Evolutionary conservation across 1,284 basidiomycete genomes (phyloP).

Genomic region (Chalciporus sp.): DNA sequence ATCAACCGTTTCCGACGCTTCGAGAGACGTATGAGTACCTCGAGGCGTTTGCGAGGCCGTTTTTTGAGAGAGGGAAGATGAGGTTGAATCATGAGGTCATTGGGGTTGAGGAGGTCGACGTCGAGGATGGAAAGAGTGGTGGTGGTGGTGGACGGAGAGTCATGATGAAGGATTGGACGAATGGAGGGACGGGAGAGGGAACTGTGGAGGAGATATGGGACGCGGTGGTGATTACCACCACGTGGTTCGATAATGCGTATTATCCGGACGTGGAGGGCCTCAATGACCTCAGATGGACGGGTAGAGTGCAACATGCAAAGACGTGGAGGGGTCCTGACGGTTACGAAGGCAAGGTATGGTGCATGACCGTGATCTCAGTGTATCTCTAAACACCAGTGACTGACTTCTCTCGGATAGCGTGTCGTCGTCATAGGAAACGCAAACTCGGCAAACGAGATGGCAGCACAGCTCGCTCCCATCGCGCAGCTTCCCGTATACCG

Average conservation of each 20-base stretch:
- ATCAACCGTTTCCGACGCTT: constrained; percentile 49
- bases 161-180: constrained; percentile 40
- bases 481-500: constrained; percentile 44
- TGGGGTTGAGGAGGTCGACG: constrained; percentile 37
- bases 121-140: neutral
- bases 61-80: constrained; percentile 36
- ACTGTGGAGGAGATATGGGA: constrained; percentile 43
- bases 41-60: constrained; percentile 39
- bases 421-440: constrained; percentile 49
- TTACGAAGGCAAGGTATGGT: constrained; percentile 43
- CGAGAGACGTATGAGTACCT: constrained; percentile 46
- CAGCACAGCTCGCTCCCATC: constrained; percentile 42
- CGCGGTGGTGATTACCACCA: constrained; percentile 45
- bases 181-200: constrained; percentile 7
- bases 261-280: constrained; percentile 46
- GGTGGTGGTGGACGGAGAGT: constrained; percentile 43
- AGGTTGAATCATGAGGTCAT: constrained; percentile 43
- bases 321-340: constrained; percentile 41
- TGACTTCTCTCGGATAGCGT: constrained; percentile 33
- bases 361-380: neutral
- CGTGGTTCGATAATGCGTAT: constrained; percentile 46
- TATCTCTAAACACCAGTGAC: no score
- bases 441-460: constrained; percentile 52
- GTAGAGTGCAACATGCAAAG: constrained; percentile 40
- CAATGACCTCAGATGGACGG: constrained; percentile 31